Base-by-base conservation (phyloP, 2,329 filamentous ascomycete species). In the Nemania sp. region DNA sequence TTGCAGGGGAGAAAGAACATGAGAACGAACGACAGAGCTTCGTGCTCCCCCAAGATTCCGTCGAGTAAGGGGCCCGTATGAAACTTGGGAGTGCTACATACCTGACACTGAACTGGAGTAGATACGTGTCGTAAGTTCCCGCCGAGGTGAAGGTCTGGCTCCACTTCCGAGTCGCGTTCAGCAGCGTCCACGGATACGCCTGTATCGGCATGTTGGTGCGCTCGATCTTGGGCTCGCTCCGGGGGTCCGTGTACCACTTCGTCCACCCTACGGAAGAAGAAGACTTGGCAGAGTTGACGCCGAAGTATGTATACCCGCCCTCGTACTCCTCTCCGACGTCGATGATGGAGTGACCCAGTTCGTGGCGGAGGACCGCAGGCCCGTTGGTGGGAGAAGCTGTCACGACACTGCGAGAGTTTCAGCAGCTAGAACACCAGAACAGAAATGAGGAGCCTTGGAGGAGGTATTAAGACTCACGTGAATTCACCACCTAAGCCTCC, bases 291-390 rank as follows among this genome's bases (percentile, higher is more conserved):
- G 71, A 50, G 59, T 73, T 73, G 57, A 70, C 71, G 25, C 71
- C 71, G 15, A 53, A 57, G 47, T 73, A 73, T 13, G 68, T 63
- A 2, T 59, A 42, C 2, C 69, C 71, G 2, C 71, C 71, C 52
- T 73, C 71, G 45, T 73, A 73, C 46, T 73, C 71, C 51, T 73
- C 71, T 13, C 71, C 71, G 5, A 73, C 69, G 21, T 70, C 69
- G 45, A 70, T 73, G 32, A 73, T 72, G 17, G 71, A 73, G 42
- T 73, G 71, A n/a, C 71, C 71, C 11, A 73, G 65, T 60, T 73
- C 71, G 46, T 73, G 71, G 43, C 71, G 71, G 20, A 73, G 65
- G 21, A 73, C 65, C 1, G 66, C 70, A 2, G 71, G 68, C 6
- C 70, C 71, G 35, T 69, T 73, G 43, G 55, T 59, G 11, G 67